Conservation (phyloP, 2,329 filamentous ascomycete genomes). For the Xylariaceae sp. region DNA sequence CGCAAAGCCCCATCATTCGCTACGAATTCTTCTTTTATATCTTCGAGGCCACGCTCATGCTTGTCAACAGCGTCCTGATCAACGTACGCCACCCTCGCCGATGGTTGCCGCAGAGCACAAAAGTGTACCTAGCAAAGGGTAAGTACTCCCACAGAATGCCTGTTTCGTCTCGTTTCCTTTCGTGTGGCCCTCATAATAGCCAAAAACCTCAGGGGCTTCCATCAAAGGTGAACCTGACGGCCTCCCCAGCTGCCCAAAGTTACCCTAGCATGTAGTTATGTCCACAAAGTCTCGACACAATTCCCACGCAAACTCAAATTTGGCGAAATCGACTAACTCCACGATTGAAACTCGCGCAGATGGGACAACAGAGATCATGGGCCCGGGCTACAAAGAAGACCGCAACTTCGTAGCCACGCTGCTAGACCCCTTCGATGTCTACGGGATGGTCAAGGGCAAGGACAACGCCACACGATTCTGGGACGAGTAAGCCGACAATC, state of each 20-base stretch:
- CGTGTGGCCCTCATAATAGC: background rate
- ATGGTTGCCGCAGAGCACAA: constrained; percentile 46
- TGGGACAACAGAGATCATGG: constrained; percentile 46
- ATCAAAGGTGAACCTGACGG: background rate
- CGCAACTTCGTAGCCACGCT: constrained; percentile 42
- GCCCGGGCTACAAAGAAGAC: constrained; percentile 47
- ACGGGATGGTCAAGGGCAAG: constrained; percentile 33
- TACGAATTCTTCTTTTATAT: constrained; percentile 59
- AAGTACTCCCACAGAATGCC: background rate
- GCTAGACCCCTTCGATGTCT: constrained; percentile 40
- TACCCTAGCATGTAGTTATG: too few relatives aligned
- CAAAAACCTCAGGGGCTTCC: background rate
- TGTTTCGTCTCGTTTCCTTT: background rate
- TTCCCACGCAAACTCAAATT: too few relatives aligned
- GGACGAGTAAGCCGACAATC: constrained; percentile 25
- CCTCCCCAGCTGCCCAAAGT: too few relatives aligned
- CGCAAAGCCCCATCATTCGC: constrained; percentile 44
- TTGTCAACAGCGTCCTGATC: constrained; percentile 46
- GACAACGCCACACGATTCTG: constrained; percentile 37
- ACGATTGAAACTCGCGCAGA: constrained; percentile 26
- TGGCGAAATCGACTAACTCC: background rate
- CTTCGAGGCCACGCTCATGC: constrained; percentile 53
- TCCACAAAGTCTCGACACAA: too few relatives aligned
- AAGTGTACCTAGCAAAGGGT: constrained; percentile 46
- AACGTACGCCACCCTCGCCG: constrained; percentile 49